Evolutionary conservation across 306 rosid genomes (phyloP).

Genomic region (Vigna nakashimae): DNA sequence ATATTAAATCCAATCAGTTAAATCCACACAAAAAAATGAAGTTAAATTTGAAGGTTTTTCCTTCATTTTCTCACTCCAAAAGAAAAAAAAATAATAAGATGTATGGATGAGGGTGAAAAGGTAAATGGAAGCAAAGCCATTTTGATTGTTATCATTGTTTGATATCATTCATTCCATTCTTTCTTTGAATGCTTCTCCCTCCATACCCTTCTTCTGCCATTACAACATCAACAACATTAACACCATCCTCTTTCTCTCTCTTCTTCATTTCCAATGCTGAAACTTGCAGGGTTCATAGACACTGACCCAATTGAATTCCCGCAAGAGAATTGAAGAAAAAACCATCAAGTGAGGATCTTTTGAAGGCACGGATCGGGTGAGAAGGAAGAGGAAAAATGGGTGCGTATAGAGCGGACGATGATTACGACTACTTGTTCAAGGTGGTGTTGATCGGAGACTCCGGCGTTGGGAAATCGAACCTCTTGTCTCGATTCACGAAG

Average conservation of each 20-base stretch:
- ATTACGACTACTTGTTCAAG: constrained; percentile 82
- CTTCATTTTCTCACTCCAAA: constrained; percentile 27
- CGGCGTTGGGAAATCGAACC: constrained; percentile 85
- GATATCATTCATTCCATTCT: background rate
- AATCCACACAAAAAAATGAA: background rate
- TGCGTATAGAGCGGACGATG: constrained; percentile 81
- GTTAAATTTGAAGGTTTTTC: background rate
- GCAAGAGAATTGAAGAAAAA: background rate
- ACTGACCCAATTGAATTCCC: constrained; percentile 10
- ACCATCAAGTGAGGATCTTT: constrained; percentile 32
- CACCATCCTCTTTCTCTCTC: constrained; percentile 15
- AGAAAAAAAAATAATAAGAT: background rate
- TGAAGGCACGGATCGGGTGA: background rate
- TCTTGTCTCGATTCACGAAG: constrained; percentile 78
- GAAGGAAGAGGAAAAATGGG: constrained; percentile 55
- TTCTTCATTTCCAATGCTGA: constrained; percentile 42
- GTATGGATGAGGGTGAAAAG: constrained; percentile 32
- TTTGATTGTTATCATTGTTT: background rate
- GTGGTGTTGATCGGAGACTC: constrained; percentile 89
- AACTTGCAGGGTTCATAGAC: constrained; percentile 26
- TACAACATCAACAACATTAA: background rate
- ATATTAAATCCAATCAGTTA: background rate
- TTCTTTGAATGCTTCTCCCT: constrained; percentile 61
- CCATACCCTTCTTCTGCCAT: constrained; percentile 28
- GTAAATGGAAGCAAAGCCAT: constrained; percentile 15